Base-by-base conservation (phyloP, 1,284 basidiomycete genomes). In the Malassezia furfur region DNA sequence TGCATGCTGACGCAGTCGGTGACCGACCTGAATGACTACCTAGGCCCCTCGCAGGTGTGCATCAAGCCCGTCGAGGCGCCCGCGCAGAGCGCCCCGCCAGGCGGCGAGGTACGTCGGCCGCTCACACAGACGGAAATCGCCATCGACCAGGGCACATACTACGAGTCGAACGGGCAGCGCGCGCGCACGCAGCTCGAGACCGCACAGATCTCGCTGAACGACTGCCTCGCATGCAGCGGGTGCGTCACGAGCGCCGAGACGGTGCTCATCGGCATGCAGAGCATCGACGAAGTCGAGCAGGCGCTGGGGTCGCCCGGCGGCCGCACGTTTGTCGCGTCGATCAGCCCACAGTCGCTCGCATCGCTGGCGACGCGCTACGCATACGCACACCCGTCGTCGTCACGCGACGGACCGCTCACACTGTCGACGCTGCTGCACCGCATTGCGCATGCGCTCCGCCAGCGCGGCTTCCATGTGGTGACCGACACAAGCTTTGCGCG, bases 181-280 rank as follows among this genome's bases (percentile, higher is more conserved):
- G 62, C 66, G 14, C 40, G 55, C 21, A 74, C 67, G 46, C 66
- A 65, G 63, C 66, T 63, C 31, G 69, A 63, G 54, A 72, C 71
- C 0, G 93, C 93, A 0, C 85, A 96, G 74, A 91, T 98, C 67
- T 96, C 84, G 71, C 76, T 96, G 68, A 96, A 96, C 66, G 93
- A 96, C 73, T 98, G 93, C 77, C 78, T 91, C 54, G 88, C 87
- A 21, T 90, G 87, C 79, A 94, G 91, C 60, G 93, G 93, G 1
- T 98, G 93, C 71, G 96, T 98, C 68, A 98, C 93, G 1, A 94
- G 91, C 45, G 93, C 93, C 34, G 93, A 98, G 79, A 93, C 88
- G 12, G 85, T 98, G 35, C 82, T 98, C 56, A 94, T 98, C 73
- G 91, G 89, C n/a, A 82, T 94, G 59, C 94, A 98, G 76, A 93